Evolutionary conservation across 2,329 filamentous ascomycete species (phyloP).

Genomic region (Nectriaceae sp.): DNA sequence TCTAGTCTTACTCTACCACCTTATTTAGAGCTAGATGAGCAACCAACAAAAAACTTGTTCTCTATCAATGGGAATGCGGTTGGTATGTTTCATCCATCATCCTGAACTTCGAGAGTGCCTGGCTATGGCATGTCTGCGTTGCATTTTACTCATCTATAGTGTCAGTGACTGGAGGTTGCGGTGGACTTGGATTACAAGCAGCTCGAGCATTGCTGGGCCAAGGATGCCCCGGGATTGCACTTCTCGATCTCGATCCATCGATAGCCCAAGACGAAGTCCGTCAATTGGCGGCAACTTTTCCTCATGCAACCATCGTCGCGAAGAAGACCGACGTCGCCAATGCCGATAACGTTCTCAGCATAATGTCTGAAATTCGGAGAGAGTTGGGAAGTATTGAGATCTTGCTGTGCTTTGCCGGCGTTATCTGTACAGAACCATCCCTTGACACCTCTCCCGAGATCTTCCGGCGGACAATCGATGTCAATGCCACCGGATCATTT

Average conservation of each 20-base stretch:
- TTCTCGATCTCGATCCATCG: constrained; percentile 60
- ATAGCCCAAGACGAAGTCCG: constrained; percentile 32
- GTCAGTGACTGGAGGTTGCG: constrained; percentile 64
- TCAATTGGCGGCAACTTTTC: constrained; percentile 12
- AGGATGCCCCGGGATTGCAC: constrained; percentile 56
- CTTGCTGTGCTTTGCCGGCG: constrained; percentile 37
- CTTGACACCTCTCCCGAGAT: constrained; percentile 58
- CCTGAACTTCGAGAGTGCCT: too few relatives aligned
- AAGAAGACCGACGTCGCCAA: constrained; percentile 18
- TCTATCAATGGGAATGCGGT: too few relatives aligned
- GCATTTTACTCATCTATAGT: too few relatives aligned
- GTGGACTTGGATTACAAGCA: constrained; percentile 35
- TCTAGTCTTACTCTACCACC: too few relatives aligned
- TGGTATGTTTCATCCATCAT: too few relatives aligned
- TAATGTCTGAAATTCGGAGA: constrained; percentile 8
- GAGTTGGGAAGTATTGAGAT: constrained; percentile 12
- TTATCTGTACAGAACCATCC: constrained; percentile 64
- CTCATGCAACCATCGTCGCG: constrained; percentile 10
- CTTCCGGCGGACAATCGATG: constrained; percentile 66
- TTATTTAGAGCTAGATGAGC: too few relatives aligned
- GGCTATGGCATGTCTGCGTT: too few relatives aligned
- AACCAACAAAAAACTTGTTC: too few relatives aligned
- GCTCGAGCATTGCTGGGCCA: constrained; percentile 68
- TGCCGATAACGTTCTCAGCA: constrained; percentile 8
- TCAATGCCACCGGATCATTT: constrained; percentile 73